Percentiles rank a stretch among this genome's conserved stretches.
Conservation (phyloP, 441 rosid species). For the Populus hybrid region DNA sequence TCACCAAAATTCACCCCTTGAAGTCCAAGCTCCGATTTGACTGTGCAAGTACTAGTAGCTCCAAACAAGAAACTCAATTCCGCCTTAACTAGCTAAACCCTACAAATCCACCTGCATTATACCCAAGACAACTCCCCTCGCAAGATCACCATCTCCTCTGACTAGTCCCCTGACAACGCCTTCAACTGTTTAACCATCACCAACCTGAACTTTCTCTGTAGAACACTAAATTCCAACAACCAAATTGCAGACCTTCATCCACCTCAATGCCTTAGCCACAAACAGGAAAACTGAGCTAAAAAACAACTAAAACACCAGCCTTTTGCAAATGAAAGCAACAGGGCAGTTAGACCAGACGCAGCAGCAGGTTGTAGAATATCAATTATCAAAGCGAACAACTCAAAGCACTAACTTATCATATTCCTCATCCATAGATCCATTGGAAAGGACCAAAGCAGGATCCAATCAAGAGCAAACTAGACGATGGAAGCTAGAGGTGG, state of each 20-base stretch:
- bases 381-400: neutral
- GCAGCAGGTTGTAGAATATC: neutral
- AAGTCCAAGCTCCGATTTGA: too few species aligned
- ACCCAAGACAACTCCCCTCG: too few species aligned
- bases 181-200: neutral
- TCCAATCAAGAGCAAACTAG: neutral
- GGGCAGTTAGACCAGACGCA: neutral
- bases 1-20: too few species aligned
- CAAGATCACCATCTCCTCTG: too few species aligned
- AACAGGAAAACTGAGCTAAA: neutral
- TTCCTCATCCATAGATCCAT: too few species aligned
- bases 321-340: neutral
- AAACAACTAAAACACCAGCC: neutral
- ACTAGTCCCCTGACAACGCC: neutral
- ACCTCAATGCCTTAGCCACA: neutral
- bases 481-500: neutral
- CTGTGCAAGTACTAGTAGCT: too few species aligned
- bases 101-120: too few species aligned
- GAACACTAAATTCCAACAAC: neutral
- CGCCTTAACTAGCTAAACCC: too few species aligned
- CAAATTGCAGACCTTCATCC: neutral
- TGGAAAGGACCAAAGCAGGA: too few species aligned
- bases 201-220: neutral
- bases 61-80: too few species aligned
- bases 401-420: too few species aligned